Base-by-base conservation (phyloP, 345 rosid species). In the Aquilaria yunnanensis region DNA sequence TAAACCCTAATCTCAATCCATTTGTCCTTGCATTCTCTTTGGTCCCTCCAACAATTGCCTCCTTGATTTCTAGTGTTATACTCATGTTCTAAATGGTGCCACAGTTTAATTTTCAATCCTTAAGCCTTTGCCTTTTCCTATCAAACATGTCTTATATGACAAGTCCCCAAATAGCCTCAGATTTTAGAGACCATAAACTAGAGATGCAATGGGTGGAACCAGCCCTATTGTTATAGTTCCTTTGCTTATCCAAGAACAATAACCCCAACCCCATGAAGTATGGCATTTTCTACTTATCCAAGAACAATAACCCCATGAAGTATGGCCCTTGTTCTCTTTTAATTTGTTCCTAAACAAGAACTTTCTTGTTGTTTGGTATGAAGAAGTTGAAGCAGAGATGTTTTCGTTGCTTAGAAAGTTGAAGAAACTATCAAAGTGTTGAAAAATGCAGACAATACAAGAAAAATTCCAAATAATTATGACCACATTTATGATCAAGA, bases 391-490 rank as follows among this genome's bases (percentile, higher is more conserved):
- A 29, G 32, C 0, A 54, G 1, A 9, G 56, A 5, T 8, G 3
- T 52, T 37, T 51, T 52, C 30, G 34, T 13, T 4, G 59, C 75
- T 62, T 72, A 84, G 96, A 79, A 80, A 59, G 81, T 87, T 47
- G 77, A 66, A 59, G 82, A 84, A 77, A 71, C 86, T 59, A 83
- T 87, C 69, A 74, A 69, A 71, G 67, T 89, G 71, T 76, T 89
- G 10, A 92, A 92, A 77, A 78, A 68, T 30, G 98, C 98, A 51
- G 92, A 91, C 14, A 87, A 87, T 75, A 84, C 90, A 10, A 83
- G 92, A 56, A 87, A 87, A 70, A 89, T 93, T 43, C 67, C 86
- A 4, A 77, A 58, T 93, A 67, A 65, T 89, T 56, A 72, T 88
- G 29, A 92, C 98, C 29, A 73, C 89, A 3, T 66, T 91, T 32